Evolutionary conservation across 1,284 basidiomycete species (phyloP).

Genomic region (Cryptococcus sp.): DNA sequence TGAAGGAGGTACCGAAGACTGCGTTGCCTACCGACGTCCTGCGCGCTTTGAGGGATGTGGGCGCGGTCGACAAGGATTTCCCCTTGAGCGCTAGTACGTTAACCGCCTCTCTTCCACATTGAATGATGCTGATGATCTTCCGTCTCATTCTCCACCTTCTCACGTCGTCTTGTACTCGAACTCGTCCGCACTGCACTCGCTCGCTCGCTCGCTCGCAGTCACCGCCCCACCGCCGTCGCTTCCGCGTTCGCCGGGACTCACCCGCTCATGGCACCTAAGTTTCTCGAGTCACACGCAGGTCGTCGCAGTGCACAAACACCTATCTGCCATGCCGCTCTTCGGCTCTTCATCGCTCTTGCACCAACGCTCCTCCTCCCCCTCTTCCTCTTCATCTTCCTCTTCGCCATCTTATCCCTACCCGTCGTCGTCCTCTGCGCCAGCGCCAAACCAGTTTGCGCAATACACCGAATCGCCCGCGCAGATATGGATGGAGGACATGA

Average conservation of each 20-base stretch:
- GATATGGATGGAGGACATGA: slow-evolving; percentile 5
- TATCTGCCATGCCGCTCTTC: slow-evolving; percentile 16
- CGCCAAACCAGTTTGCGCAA: background rate
- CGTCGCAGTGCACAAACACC: slow-evolving; percentile 2
- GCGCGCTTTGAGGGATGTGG: background rate
- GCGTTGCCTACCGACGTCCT: background rate
- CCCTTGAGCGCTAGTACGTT: background rate
- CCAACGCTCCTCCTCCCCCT: background rate
- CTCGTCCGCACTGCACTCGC: background rate
- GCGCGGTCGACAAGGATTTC: background rate
- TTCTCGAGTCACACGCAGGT: background rate
- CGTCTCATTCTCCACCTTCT: no score
- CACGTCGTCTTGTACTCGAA: no score
- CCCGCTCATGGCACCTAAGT: slow-evolving; percentile 25
- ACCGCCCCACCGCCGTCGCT: slow-evolving; percentile 26
- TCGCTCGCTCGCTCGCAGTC: slow-evolving; percentile 18
- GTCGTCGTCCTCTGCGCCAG: background rate
- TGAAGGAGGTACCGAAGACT: background rate
- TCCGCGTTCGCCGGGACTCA: slow-evolving; percentile 18
- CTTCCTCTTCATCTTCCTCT: background rate
- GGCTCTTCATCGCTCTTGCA: slow-evolving; percentile 3
- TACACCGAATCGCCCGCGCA: slow-evolving; percentile 1
- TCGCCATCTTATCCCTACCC: background rate
- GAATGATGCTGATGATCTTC: no score
- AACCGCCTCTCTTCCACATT: background rate